Conservation (phyloP, 371 early-diverging fungal species). For the Mortierella sp. region DNA sequence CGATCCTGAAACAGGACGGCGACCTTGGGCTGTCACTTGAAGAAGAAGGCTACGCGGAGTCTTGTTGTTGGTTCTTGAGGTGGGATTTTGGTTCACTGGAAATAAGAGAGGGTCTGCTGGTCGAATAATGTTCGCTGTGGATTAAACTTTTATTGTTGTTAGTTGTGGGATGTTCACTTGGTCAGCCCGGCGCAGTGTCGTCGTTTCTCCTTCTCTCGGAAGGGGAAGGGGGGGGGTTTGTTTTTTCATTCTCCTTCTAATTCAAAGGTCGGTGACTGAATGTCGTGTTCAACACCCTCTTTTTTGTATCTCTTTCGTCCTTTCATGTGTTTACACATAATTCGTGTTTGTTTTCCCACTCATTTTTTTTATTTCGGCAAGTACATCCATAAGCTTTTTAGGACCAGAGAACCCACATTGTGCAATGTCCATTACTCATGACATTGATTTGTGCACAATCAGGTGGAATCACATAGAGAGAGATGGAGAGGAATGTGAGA, state of each 20-base stretch:
- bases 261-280: not conserved
- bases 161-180: not conserved
- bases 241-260: not conserved
- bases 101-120: too few relatives aligned
- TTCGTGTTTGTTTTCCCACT: not conserved
- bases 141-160: not conserved
- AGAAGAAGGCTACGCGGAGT: not conserved
- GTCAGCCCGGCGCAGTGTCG: not conserved
- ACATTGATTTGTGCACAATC: too few relatives aligned
- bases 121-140: not conserved
- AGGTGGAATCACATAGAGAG: too few relatives aligned
- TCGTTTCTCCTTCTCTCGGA: not conserved
- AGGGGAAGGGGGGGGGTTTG: too few relatives aligned
- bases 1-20: not conserved
- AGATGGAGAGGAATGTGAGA: not conserved
- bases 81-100: not conserved
- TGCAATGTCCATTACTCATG: too few relatives aligned
- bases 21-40: not conserved
- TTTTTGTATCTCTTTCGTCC: not conserved
- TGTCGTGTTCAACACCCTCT: slow-evolving; percentile 3
- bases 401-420: too few relatives aligned
- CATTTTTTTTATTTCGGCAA: too few relatives aligned
- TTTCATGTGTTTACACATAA: slow-evolving; percentile 1
- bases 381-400: too few relatives aligned
- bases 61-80: not conserved